Evolutionary conservation across 208 protist species (phyloP).

Genomic region (Crithidia expoeki): DNA sequence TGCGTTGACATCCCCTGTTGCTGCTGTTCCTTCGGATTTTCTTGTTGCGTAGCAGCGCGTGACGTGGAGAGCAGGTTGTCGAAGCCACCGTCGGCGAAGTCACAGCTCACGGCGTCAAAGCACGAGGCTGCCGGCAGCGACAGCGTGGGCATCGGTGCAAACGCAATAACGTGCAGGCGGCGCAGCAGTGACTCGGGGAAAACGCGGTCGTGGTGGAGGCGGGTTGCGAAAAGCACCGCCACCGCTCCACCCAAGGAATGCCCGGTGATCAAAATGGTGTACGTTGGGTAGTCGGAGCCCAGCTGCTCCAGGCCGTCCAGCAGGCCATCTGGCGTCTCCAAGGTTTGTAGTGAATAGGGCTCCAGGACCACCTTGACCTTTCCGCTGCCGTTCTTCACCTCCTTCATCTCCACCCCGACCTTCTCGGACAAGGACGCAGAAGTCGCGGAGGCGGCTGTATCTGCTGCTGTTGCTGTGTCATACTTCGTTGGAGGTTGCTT

Average conservation of each 20-base stretch:
- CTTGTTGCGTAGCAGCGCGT: background rate
- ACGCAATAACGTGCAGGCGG: constrained; percentile 58
- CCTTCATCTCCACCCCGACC: constrained; percentile 1
- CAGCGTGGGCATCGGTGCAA: constrained; percentile 69
- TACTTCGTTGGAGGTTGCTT: background rate
- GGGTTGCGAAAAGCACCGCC: constrained; percentile 64
- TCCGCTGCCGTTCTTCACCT: background rate
- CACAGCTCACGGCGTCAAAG: constrained; percentile 43
- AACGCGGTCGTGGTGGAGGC: constrained; percentile 37
- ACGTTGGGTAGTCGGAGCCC: constrained; percentile 39
- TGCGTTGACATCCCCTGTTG: background rate
- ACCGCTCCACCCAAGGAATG: constrained; percentile 77
- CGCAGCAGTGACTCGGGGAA: constrained; percentile 32
- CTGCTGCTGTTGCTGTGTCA: background rate
- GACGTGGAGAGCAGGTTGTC: background rate
- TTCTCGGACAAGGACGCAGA: background rate
- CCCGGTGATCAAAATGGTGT: constrained; percentile 67
- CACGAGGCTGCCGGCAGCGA: constrained; percentile 43
- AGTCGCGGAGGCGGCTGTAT: background rate
- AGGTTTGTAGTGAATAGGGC: constrained; percentile 21
- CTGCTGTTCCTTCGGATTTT: background rate
- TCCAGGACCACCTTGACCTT: constrained; percentile 7
- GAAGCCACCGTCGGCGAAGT: constrained; percentile 13
- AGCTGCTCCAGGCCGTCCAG: constrained; percentile 50
- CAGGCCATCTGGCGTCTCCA: constrained; percentile 32